Evolutionary conservation across 2,329 filamentous ascomycete species (phyloP), one percentile per base, ranked within the genome.

Genomic region (Penicillium sp.): DNA sequence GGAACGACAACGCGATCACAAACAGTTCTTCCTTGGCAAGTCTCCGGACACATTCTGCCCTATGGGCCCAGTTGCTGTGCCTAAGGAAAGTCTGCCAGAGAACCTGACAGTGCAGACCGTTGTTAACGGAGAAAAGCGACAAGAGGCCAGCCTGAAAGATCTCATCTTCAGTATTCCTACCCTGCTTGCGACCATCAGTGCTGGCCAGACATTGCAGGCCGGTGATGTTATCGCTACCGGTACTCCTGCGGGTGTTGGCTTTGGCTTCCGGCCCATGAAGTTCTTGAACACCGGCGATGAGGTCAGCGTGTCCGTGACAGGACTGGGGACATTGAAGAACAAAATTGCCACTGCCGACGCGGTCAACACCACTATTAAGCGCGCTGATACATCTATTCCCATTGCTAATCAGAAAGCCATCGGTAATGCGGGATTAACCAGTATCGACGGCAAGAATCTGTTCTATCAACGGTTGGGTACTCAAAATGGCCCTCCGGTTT

Each of bases 1-100:
- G 11, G 80, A 81, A 44, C 75, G 77, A 61, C 83, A 86, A 66
- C 69, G 81, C 26, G 82, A 86, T 49, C 83, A 86, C 57, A 85
- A 85, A 66, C 84, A 86, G 59, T 86, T 85, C 66, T 85, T 80
- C 54, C 33, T 35, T 1, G 33, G 33, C 13, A 35, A 35, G 6
- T 35, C 33, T 7, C 33, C 33, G 13, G 33, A 35, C 16, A 35
- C 33, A 14, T 35, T 35, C 33, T 35, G 33, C 33, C 33, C 33
- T 6, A 35, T 35, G 13, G 33, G 33, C 14, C 33, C 33, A 6
- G 33, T 35, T 8, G 33, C 33, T 35, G 33, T 35, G 1, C 33
- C 33, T 14, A 35, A 35, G 33, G 33, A 35, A 8, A 35, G 33
- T 7, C 33, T 35, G 13, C 33, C 33, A 2, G 16, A 35, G 33